Evolutionary conservation across 495 filamentous ascomycete species (phyloP), one percentile per base, ranked within the genome.

Genomic region (Clohesyomyces aquaticus): DNA sequence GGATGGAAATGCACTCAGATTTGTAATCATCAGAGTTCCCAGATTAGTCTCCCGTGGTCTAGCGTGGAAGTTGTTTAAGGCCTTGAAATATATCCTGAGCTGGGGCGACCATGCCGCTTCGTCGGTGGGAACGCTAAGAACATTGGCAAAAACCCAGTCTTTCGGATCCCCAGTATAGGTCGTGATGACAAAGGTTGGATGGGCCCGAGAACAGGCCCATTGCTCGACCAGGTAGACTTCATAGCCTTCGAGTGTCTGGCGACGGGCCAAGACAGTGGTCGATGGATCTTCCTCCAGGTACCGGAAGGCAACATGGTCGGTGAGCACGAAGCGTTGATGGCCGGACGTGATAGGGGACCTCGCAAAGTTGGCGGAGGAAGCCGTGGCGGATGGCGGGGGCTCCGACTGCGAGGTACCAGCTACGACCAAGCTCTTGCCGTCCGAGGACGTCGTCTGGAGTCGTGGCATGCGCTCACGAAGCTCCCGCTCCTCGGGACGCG

Each of bases 171-270:
- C 95, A 0, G 95, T 97, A 74, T 94, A 98, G 4, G 93, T 96
- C 21, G 88, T 88, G 62, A 98, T 96, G 26, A 96, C 84, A 64
- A 94, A 90, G 25, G 93, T 96, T 6, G 93, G 94, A 67, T 96
- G 89, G 28, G 84, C 80, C 56, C 94, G 85, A 8, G 93, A 96
- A 74, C 91, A 96, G 11, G 91, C 91, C 95, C 94, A 98, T 83
- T 98, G 94, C 74, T 98, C 94, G 59, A 98, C 92, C 35, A 98
- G 76, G 77, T 98, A 98, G 51, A 93, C 78, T 72, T 97, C 93
- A 73, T 97, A 98, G 60, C 95, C 95, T 49, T 85, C 75, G 21
- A 98, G 82, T 28, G 79, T 76, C 49, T 78, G 76, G 48, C 85
- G 83, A 27, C 89, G 87, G 61, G 90, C 82, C 11, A 96, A 80